Percentiles rank a stretch among this genome's conserved stretches.
Conservation (phyloP, 2,329 filamentous ascomycete genomes). For the Fusarium setosum region DNA sequence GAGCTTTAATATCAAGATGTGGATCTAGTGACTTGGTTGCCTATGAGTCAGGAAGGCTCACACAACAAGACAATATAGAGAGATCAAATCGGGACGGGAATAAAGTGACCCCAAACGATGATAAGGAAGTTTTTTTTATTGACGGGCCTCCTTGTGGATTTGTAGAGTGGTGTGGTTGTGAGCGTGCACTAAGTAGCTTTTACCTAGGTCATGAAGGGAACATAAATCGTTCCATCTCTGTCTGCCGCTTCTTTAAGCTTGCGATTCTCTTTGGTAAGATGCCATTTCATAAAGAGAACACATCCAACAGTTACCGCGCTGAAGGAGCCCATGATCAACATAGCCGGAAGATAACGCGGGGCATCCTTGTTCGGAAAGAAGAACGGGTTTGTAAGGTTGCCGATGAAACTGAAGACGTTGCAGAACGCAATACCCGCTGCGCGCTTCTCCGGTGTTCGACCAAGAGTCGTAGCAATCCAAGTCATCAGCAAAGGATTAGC, state of each 20-base stretch:
- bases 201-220: conserved; percentile 32
- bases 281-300: conserved; percentile 23
- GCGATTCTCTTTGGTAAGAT: conserved; percentile 30
- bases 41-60: too few relatives aligned
- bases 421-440: conserved; percentile 50
- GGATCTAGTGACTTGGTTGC: too few relatives aligned
- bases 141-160: too few relatives aligned
- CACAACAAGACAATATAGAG: too few relatives aligned
- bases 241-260: conserved; percentile 30
- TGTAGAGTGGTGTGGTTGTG: too few relatives aligned
- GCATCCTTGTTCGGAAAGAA: conserved; percentile 47
- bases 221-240: conserved; percentile 16
- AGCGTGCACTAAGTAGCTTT: too few relatives aligned
- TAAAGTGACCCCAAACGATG: too few relatives aligned
- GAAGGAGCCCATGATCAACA: conserved; percentile 38
- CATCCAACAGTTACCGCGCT: conserved; percentile 19
- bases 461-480: conserved; percentile 49
- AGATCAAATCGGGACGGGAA: too few relatives aligned
- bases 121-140: too few relatives aligned
- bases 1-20: too few relatives aligned
- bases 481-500: conserved; percentile 50
- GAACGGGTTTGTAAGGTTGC: conserved; percentile 54
- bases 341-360: conserved; percentile 45
- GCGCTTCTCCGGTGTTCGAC: conserved; percentile 52
- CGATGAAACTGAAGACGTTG: conserved; percentile 51